phyloP scores from a whole-genome alignment of 2,329 filamentous ascomycete species.

The Neonectria sp. region DNA sequence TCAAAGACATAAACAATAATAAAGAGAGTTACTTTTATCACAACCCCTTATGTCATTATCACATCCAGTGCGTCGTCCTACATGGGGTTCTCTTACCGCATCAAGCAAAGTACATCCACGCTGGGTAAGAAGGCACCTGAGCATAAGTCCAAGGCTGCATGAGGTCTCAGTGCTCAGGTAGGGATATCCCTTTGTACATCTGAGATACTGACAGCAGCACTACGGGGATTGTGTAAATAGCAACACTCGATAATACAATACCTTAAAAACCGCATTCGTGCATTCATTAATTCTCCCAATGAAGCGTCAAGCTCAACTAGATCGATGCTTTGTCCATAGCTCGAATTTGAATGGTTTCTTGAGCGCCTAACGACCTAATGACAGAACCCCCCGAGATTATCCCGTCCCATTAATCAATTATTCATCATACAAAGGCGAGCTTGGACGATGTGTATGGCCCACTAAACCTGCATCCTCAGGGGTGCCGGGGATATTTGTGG shows the following conservation, averaged over 20 bases:
- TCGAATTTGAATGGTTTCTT: constrained; percentile 11
- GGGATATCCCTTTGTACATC: background rate
- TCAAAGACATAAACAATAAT: background rate
- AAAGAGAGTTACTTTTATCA: background rate
- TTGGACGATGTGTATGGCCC: background rate
- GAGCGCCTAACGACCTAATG: constrained; percentile 9
- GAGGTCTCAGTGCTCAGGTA: background rate
- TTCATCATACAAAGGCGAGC: background rate
- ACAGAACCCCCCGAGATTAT: constrained; percentile 3
- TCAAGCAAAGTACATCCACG: background rate
- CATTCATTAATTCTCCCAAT: constrained; percentile 41
- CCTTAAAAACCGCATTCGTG: constrained; percentile 28
- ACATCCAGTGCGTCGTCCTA: background rate
- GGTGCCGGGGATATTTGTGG: constrained; percentile 8
- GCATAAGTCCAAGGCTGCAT: background rate
- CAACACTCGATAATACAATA: background rate
- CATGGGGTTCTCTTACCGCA: too few relatives aligned
- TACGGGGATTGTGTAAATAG: background rate
- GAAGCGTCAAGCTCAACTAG: constrained; percentile 3
- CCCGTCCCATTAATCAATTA: constrained; percentile 11
- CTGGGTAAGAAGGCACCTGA: background rate
- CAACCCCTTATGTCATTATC: background rate
- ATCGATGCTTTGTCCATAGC: constrained; percentile 3
- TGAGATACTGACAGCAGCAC: background rate
- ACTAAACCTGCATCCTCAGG: constrained; percentile 7